Conservation (phyloP, 2,329 filamentous ascomycete genomes). For the Cladosporium oxysporum region DNA sequence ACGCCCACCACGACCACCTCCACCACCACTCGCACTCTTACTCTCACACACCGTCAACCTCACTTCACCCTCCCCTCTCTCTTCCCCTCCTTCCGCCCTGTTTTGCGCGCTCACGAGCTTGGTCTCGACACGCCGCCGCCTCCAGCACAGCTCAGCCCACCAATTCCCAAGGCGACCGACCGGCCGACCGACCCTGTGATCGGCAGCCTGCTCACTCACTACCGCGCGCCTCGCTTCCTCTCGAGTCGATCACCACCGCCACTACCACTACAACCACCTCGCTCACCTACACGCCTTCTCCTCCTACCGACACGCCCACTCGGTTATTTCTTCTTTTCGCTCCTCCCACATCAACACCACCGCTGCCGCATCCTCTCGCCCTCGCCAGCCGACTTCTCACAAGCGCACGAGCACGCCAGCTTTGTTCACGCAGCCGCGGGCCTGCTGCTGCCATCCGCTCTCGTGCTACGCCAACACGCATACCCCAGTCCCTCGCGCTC, state of each 20-base stretch:
- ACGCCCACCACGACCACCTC: neutral
- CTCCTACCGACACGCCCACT: neutral
- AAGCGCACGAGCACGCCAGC: conserved; percentile 18
- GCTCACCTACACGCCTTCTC: neutral
- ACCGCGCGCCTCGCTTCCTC: neutral
- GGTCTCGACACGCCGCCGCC: neutral
- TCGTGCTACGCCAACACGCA: conserved; percentile 10
- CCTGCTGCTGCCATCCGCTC: conserved; percentile 16
- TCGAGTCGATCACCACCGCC: conserved; percentile 2
- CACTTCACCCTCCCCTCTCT: neutral
- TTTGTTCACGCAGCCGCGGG: conserved; percentile 16
- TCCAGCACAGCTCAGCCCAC: neutral
- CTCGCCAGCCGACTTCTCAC: neutral
- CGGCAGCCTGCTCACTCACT: neutral
- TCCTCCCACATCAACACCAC: neutral
- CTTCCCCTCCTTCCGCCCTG: neutral
- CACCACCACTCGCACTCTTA: neutral
- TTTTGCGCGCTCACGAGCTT: neutral
- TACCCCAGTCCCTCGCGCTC: neutral
- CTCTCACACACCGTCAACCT: neutral
- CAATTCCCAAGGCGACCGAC: neutral
- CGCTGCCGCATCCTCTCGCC: neutral
- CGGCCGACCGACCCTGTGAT: conserved; percentile 1
- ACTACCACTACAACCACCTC: neutral
- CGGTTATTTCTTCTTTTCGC: neutral